These are phyloP conservation scores for Akanthomyces uredinophilus DNA, from an alignment of 2,329 filamentous ascomycete species.

Conservation along the genomic window DNA sequence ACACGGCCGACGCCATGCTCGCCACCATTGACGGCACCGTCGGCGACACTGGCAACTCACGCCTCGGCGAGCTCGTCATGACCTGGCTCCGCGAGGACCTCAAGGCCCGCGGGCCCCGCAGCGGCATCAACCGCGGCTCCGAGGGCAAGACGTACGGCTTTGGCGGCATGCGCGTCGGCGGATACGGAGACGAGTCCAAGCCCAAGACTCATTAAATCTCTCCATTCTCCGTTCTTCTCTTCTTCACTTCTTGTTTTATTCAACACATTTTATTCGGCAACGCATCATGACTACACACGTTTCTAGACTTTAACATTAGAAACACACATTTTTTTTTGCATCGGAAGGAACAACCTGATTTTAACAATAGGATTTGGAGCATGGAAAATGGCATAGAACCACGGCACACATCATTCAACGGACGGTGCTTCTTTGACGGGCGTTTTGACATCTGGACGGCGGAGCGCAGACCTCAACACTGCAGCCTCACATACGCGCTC, in stretches of 20 bases:
- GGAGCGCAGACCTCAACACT: constrained; percentile 30
- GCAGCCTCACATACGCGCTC: background rate
- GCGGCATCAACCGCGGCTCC: constrained; percentile 45
- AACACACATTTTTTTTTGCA: background rate
- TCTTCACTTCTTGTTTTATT: constrained; percentile 12
- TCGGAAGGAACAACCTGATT: background rate
- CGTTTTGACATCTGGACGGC: constrained; percentile 14
- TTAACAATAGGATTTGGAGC: constrained; percentile 13
- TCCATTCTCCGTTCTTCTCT: background rate
- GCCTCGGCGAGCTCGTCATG: constrained; percentile 80
- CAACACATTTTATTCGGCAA: background rate
- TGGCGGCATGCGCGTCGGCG: constrained; percentile 46
- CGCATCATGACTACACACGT: constrained; percentile 6
- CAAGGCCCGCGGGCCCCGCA: constrained; percentile 70
- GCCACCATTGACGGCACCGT: constrained; percentile 39
- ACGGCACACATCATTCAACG: constrained; percentile 22
- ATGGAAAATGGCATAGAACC: background rate
- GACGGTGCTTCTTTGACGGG: constrained; percentile 19
- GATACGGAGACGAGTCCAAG: constrained; percentile 53
- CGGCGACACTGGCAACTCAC: constrained; percentile 62
- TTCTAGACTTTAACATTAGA: constrained; percentile 8
- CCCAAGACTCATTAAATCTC: constrained; percentile 24
- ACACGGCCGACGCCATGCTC: constrained; percentile 65
- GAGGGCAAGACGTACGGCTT: constrained; percentile 61
- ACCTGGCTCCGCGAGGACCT: constrained; percentile 82